Base-by-base conservation (phyloP, 345 rosid genomes). In the Salix dunnii region DNA sequence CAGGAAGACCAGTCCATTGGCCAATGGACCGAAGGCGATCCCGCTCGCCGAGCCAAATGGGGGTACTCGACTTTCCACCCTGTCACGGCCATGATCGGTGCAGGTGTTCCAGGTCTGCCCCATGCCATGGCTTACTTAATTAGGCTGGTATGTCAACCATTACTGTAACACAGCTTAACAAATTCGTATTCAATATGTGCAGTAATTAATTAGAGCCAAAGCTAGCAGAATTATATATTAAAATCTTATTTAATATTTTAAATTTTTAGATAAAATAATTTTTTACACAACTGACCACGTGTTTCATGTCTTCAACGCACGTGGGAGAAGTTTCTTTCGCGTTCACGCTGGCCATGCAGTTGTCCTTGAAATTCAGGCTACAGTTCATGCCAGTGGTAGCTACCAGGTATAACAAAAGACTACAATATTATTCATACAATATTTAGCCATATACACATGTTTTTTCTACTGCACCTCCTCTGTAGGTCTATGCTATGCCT, bases 81-180 rank as follows among this genome's bases (percentile, higher is more conserved):
- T 6, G 96, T 92, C 65, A 92, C 99, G 4, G 97, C 99, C 91
- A 95, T 92, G 97, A 93, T 95, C 18, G 99, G 99, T 11, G 99
- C 97, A 1, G 99, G 97, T 51, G 99, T 95, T 58, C 97, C 92
- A 72, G 89, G 97, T 81, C 85, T 95, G 73, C 99, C 99, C 69
- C 91, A 90, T 84, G 97, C 99, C 77, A 90, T 95, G 97, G 91
- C 99, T 72, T 93, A 91, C 81, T n/a, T n/a, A n/a, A n/a, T 88
- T 95, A 77, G 99, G 97, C 86, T 95, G 97, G 97, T 93, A 91
- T 53, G 60, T 53, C 21, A 2, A 25, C 21, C 60, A 53, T 9
- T 7, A 21, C 25, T 53, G 25, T 2, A 53, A 53, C 60, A 53
- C 25, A 20, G 10, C 60, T 21, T 6, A 2, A 53, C 23, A 53